Base-by-base conservation (phyloP, 352 stramenopile genomes). In the Phytopythium vexans region DNA sequence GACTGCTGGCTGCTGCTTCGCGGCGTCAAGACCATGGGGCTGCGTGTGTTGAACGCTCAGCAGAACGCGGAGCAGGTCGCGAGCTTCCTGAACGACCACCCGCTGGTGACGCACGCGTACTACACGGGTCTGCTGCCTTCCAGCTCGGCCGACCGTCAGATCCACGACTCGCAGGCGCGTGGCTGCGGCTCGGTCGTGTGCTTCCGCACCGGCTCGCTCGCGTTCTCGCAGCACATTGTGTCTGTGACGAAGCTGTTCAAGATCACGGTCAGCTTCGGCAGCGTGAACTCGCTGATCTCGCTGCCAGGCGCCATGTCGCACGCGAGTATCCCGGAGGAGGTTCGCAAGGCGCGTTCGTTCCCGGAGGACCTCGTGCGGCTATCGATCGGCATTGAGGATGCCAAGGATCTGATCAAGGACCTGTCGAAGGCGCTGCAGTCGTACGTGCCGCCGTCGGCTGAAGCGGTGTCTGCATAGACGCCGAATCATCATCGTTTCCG, bases 251-350 rank as follows among this genome's bases (percentile, higher is more conserved):
- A 96, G 72, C 75, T 98, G 2, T 97, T 97, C 68, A 97, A 97
- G 72, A 96, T 97, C 68, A 97, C 90, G 6, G 83, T 92, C 50
- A 97, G 82, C 69, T 97, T 98, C 56, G 92, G 92, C 47, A 92
- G 81, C 49, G 89, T 96, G 31, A 96, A 97, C 70, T 97, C 88
- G 57, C 66, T 98, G 12, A 96, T 97, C 56, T 96, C 87, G 54
- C 72, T 97, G 43, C 90, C 88, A 2, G 88, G 84, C 41, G 86
- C 95, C 27, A 99, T 98, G 95, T 98, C 96, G 7, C 96, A 99
- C 74, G 91, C 92, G 31, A 96, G 82, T 37, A 95, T 99, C 37
- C 88, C 94, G 0, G 74, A 92, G 54, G 93, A 98, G 55, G 86
- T 97, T 48, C 87, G 94, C 51, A 88, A 91, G 58, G 73, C 80